A percentile compares a stretch with the other conserved stretches of the same genome.
Conservation (phyloP, 129 eudicot species). For the Apium graveolens region DNA sequence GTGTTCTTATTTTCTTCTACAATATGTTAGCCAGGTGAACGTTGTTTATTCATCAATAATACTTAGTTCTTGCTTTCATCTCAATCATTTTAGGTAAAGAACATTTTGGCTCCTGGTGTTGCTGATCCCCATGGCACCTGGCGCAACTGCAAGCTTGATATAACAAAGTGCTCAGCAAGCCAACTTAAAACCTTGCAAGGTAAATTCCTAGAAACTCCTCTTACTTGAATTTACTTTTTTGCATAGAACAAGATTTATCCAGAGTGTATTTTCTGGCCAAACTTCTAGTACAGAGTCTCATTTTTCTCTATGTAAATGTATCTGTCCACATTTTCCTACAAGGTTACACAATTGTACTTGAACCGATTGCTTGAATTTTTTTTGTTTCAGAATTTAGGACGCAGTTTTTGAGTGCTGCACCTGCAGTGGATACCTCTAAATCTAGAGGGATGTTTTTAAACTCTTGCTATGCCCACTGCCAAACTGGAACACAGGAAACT, state of each 20-base stretch:
- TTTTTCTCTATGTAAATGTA: not conserved
- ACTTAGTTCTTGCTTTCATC: not conserved
- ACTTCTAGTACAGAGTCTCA: not conserved
- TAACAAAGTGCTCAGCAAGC: slow-evolving; percentile 43
- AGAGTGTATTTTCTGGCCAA: not conserved
- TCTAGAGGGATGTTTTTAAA: slow-evolving; percentile 72
- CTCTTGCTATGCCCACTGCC: slow-evolving; percentile 95
- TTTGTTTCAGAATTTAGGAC: slow-evolving; percentile 44
- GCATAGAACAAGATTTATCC: not conserved
- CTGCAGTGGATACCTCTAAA: slow-evolving; percentile 31
- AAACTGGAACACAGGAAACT: slow-evolving; percentile 88
- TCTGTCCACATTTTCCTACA: not conserved
- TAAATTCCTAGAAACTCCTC: slow-evolving; percentile 8
- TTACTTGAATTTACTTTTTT: not conserved
- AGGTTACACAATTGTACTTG: not conserved
- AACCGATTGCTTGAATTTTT: not conserved
- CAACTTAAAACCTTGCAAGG: slow-evolving; percentile 70
- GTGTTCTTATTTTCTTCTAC: not conserved
- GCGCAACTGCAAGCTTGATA: slow-evolving; percentile 64
- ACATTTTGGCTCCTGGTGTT: slow-evolving; percentile 81
- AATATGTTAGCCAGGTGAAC: not conserved
- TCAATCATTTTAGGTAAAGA: slow-evolving; percentile 53
- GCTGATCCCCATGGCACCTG: slow-evolving; percentile 83
- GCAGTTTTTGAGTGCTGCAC: slow-evolving; percentile 54
- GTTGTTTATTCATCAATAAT: not conserved